Evolutionary conservation across 2,329 filamentous ascomycete genomes (phyloP), one percentile per base, ranked within the genome.

Genomic region (Whalleya microplaca): DNA sequence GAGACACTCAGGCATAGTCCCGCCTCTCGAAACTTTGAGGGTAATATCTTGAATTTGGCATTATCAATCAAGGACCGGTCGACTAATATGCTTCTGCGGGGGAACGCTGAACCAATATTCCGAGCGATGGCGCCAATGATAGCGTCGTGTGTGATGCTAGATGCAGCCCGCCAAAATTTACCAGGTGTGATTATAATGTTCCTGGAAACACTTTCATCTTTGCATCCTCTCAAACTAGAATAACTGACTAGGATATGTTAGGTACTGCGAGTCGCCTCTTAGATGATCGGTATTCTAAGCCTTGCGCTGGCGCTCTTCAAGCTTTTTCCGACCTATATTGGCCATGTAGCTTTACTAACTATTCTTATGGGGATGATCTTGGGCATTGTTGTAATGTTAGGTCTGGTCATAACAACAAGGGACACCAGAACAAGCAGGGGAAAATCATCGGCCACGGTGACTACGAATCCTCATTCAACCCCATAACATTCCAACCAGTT

Each of bases 391-490:
- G 67, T 37, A 72, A 72, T 43, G 66, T 72, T 18, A 63, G 67
- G 54, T 65, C 69, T 2, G 70, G 69, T 0, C 70, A 72, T 54
- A 71, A 71, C 41, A 68, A 64, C 9, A 72, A 72, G 50, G 70
- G 70, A 7, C 70, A 72, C 46, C 70, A 72, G 51, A 71, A 72
- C 49, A 67, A 64, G 41, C 63, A 70, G 41, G 70, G 70, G 3
- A 69, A 64, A 29, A 71, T 72, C 48, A 72, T 72, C 21, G 70
- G 70, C n/a, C 63, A 70, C 48, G 70, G 70, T 3, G 67, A 68
- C 41, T 72, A 71, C 53, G 59, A 71, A 55, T 70, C 70, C 3
- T 57, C 53, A 45, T 68, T 72, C 53, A 62, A 67, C 45, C 48
- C 54, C 10, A 44, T 59, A 2, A 47, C 51, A 8, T 72, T 72